phyloP scores from a whole-genome alignment of 805 yeast species.

The Ogataea thermomethanolica region DNA sequence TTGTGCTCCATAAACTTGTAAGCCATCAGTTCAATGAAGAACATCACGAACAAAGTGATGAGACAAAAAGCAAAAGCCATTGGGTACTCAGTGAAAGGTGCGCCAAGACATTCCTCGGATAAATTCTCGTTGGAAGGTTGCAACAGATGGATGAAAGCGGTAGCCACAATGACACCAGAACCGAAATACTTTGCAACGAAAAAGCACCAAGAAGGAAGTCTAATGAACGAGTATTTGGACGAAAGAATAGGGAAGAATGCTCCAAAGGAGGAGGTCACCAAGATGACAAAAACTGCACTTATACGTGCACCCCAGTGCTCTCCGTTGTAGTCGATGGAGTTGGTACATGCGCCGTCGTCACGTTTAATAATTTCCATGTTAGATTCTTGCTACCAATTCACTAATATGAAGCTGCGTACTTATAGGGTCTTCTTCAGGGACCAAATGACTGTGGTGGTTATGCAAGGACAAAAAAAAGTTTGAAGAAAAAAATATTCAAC shows the following conservation, averaged over 20 bases:
- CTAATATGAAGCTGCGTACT: not conserved
- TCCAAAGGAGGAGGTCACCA: slow-evolving; percentile 56
- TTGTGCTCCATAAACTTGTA: slow-evolving; percentile 41
- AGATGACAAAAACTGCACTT: slow-evolving; percentile 58
- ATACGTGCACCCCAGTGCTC: slow-evolving; percentile 46
- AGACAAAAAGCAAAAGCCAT: slow-evolving; percentile 53
- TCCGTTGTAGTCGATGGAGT: slow-evolving; percentile 22
- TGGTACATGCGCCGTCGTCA: slow-evolving; percentile 22
- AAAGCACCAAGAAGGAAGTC: slow-evolving; percentile 60
- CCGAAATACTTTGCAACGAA: slow-evolving; percentile 74
- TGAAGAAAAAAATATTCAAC: slow-evolving; percentile 2
- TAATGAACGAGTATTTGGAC: slow-evolving; percentile 53
- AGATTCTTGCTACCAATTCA: not conserved
- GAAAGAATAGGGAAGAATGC: slow-evolving; percentile 61
- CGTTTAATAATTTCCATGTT: slow-evolving; percentile 3
- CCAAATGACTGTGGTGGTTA: slow-evolving; percentile 14
- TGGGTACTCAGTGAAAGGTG: slow-evolving; percentile 50
- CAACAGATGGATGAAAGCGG: slow-evolving; percentile 73
- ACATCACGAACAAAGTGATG: slow-evolving; percentile 48
- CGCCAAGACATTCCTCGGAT: slow-evolving; percentile 57
- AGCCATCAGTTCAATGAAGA: slow-evolving; percentile 49
- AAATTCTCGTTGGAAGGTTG: slow-evolving; percentile 65
- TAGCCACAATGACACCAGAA: slow-evolving; percentile 79
- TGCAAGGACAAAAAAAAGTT: not conserved
- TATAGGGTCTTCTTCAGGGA: not conserved